phyloP scores from a whole-genome alignment of 495 filamentous ascomycete species.

The Massariosphaeria phaeospora region DNA sequence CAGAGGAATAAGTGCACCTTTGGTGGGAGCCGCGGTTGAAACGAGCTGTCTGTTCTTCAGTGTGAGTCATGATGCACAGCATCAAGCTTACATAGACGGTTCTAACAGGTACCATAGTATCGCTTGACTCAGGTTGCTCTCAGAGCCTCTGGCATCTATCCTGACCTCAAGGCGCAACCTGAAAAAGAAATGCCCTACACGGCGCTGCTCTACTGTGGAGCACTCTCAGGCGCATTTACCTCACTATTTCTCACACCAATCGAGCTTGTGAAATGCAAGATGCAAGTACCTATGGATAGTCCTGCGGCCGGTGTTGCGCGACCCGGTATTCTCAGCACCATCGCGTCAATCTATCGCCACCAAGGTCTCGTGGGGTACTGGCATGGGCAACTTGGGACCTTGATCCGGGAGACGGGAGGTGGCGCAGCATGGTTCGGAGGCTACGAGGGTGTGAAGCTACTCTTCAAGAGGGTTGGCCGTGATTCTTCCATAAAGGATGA shows the following conservation, averaged over 20 bases:
- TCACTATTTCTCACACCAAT: slow-evolving; percentile 88
- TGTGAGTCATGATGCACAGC: slow-evolving; percentile 28
- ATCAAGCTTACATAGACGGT: neutral
- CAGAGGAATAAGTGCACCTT: slow-evolving; percentile 85
- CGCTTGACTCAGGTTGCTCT: slow-evolving; percentile 62
- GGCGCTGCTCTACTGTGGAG: slow-evolving; percentile 70
- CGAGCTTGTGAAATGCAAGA: slow-evolving; percentile 97
- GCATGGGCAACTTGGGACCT: slow-evolving; percentile 87
- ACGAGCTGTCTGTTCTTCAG: slow-evolving; percentile 94
- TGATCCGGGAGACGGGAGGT: slow-evolving; percentile 91
- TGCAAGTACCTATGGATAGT: slow-evolving; percentile 66
- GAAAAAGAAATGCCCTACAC: slow-evolving; percentile 55
- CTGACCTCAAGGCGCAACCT: slow-evolving; percentile 44
- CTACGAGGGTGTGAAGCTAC: slow-evolving; percentile 71
- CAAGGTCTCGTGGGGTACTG: slow-evolving; percentile 85
- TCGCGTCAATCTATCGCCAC: slow-evolving; percentile 70
- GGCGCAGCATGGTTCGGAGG: slow-evolving; percentile 92
- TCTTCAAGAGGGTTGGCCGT: slow-evolving; percentile 47
- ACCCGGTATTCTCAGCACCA: slow-evolving; percentile 56
- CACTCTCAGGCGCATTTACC: slow-evolving; percentile 82
- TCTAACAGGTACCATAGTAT: slow-evolving; percentile 44
- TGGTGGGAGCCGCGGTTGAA: slow-evolving; percentile 87
- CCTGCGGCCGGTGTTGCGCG: slow-evolving; percentile 25
- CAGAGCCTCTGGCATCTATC: slow-evolving; percentile 50
- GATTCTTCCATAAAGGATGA: neutral